Evolutionary conservation across 1,139 yeast species (phyloP), one percentile per base, ranked within the genome.

Genomic region (Kazachstania sp.): DNA sequence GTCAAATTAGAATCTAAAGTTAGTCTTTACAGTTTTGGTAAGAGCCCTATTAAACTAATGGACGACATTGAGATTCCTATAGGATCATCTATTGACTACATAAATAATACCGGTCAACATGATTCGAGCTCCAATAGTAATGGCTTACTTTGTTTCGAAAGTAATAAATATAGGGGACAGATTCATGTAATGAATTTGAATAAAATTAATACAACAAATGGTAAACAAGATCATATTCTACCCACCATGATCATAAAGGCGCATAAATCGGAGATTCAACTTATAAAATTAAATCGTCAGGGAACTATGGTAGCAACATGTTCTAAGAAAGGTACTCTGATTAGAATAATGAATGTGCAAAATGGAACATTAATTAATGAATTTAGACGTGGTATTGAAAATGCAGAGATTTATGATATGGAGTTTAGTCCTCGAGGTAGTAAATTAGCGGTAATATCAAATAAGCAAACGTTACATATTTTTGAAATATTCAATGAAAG

Each of bases 241-340:
- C 64, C 65, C 7, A 60, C 62, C 0, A 57, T 58, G 19, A 59
- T 90, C 4, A 77, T 90, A 36, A 83, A 87, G 57, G 96, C 96
- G 1, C 97, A 88, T 66, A 83, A 81, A 60, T 74, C 86, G 2
- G 73, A 74, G 28, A 77, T 90, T 42, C 71, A 87, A 51, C 77
- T 84, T 51, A 65, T 90, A 15, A 78, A 86, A 1, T 63, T 90
- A 37, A 85, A 83, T 58, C 73, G 78, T 41, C 70, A 80, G n/a
- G 95, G 95, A 0, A 74, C 83, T 1, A 72, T 86, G 72, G 72
- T 92, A 4, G 97, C 97, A 1, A 81, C 92, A 12, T 95, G 96
- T 3, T 83, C 95, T 6, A 85, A 79, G 45, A 79, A 86, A 1
- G 98, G 97, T 0, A 90, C 97, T 0, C 74, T 90, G 20, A 81